A percentile compares a stretch with the other conserved stretches of the same genome.
phyloP scores from a whole-genome alignment of 1,139 yeast genomes.

The Kluyveromyces sp. region DNA sequence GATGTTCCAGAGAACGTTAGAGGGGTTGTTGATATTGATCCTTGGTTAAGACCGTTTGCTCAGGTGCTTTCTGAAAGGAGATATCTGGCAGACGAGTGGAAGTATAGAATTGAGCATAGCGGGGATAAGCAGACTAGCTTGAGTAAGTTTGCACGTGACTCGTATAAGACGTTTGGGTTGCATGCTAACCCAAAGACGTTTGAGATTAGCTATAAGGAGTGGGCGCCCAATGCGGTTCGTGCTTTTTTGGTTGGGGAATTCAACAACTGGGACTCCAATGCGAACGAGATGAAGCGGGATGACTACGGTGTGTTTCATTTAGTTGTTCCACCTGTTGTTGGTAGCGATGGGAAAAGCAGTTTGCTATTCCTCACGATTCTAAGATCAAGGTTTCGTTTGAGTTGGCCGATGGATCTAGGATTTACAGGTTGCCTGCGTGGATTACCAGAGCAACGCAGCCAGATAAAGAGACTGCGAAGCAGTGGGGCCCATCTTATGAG shows the following conservation, averaged over 20 bases:
- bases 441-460: slow-evolving; percentile 74
- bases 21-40: slow-evolving; percentile 65
- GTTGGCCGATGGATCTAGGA: slow-evolving; percentile 56
- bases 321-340: slow-evolving; percentile 42
- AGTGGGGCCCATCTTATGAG: slow-evolving; percentile 56
- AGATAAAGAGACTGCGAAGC: slow-evolving; percentile 38
- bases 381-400: slow-evolving; percentile 66
- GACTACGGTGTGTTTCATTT: slow-evolving; percentile 66
- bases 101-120: slow-evolving; percentile 27
- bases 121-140: slow-evolving; percentile 31
- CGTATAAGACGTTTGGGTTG: slow-evolving; percentile 66
- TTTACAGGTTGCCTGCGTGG: slow-evolving; percentile 90
- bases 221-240: slow-evolving; percentile 77
- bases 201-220: slow-evolving; percentile 60
- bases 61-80: slow-evolving; percentile 50
- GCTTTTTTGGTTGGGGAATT: slow-evolving; percentile 87
- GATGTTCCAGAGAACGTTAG: slow-evolving; percentile 36
- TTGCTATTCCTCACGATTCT: slow-evolving; percentile 75
- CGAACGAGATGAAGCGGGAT: slow-evolving; percentile 50
- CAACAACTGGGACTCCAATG: slow-evolving; percentile 64
- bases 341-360: slow-evolving; percentile 35
- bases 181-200: slow-evolving; percentile 49
- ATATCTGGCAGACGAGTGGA: slow-evolving; percentile 51
- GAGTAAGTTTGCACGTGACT: slow-evolving; percentile 38
- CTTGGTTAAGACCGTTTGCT: slow-evolving; percentile 81